Evolutionary conservation across 2,329 filamentous ascomycete genomes (phyloP), one percentile per base, ranked within the genome.

Genomic region (Pseudogymnoascus sp.): DNA sequence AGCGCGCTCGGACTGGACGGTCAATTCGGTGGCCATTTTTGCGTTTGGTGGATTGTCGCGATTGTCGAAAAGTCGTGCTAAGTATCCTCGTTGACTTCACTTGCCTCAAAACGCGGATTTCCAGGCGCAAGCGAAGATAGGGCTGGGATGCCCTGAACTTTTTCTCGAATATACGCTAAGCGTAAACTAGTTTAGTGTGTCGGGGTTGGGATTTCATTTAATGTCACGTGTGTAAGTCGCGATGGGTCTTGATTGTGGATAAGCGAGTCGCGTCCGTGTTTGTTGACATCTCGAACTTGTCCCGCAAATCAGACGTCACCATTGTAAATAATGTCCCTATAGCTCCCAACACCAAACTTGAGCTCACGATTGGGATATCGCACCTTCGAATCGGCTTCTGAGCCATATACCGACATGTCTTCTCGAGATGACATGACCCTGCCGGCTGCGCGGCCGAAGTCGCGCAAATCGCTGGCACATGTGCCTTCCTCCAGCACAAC

Each of bases 1-100:
- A 86, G 94, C 94, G 85, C 94, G 93, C 89, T 99, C 94, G 80
- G 91, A 95, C 89, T 99, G 94, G 82, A 99, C 94, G 80, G 92
- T 96, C 84, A 97, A 86, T 86, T 96, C 92, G 86, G 92, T 96
- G 79, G 92, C 92, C 92, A 96, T 96, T 80, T 31, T 72, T 71
- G 71, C 70, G 71, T 66, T 66, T 67, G 64, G 66, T 73, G 67
- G 69, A 68, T 55, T 66, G 67, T 49, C 37, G 37, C 29, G 60
- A 39, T 43, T 41, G 62, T 71, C 70, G 69, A 67, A 68, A 55
- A 68, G 63, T 70, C 68, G 66, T 65, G 62, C 65, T 62, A 55
- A 65, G 67, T 58, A 63, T 41, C 61, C 52, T 63, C 63, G 65
- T 64, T 64, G 66, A 66, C 58, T 63, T 64, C 63, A 59, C 39